These are phyloP conservation scores for Aureobasidium lini DNA, from an alignment of 2,329 filamentous ascomycete genomes.

Conservation along the genomic window DNA sequence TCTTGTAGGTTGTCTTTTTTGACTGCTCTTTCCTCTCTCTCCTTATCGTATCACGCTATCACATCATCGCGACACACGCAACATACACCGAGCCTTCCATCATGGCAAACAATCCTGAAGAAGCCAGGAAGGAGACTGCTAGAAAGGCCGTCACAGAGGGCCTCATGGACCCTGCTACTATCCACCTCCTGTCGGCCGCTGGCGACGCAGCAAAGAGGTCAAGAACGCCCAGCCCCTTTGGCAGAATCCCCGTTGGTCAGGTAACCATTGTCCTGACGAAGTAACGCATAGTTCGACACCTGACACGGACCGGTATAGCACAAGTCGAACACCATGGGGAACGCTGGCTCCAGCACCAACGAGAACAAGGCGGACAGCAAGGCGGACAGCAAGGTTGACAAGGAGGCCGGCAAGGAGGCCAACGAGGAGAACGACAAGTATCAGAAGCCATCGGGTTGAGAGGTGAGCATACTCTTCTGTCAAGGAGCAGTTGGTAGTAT, in stretches of 20 bases:
- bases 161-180: background rate
- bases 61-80: no score
- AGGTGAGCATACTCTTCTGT: no score
- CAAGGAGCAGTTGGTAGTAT: background rate
- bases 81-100: background rate
- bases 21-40: no score
- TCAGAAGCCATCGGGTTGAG: background rate
- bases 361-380: no score
- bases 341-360: no score
- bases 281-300: no score
- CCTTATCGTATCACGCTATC: no score
- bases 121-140: background rate
- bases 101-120: background rate
- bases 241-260: background rate
- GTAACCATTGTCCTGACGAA: background rate
- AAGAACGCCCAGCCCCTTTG: background rate
- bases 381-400: no score
- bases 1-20: no score
- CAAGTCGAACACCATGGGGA: no score
- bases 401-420: background rate
- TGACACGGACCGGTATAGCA: no score
- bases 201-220: background rate
- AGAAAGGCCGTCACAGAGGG: background rate
- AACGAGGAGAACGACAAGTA: background rate
- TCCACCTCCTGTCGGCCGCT: background rate